phyloP scores from a whole-genome alignment of 352 stramenopile genomes.

The Plasmopara viticola region DNA sequence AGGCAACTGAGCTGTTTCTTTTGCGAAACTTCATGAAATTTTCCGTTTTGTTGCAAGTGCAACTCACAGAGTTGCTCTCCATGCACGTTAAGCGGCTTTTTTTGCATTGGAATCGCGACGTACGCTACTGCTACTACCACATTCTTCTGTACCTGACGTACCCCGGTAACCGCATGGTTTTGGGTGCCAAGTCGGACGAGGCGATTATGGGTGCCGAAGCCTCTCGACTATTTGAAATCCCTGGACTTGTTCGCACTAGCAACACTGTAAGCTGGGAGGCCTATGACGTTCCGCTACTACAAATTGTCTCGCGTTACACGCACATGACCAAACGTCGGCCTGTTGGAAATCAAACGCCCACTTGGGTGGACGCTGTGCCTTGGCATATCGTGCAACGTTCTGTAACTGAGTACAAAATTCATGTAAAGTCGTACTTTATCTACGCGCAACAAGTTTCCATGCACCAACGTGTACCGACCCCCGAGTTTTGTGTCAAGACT shows the following conservation, averaged over 20 bases:
- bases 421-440: conserved; percentile 65
- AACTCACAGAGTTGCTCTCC: conserved; percentile 43
- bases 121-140: conserved; percentile 80
- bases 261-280: conserved; percentile 43
- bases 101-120: conserved; percentile 79
- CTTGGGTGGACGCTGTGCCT: conserved; percentile 42
- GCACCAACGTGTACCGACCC: conserved; percentile 59
- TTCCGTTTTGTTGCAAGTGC: conserved; percentile 48
- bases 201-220: conserved; percentile 58
- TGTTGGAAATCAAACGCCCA: conserved; percentile 8
- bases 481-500: conserved; percentile 44
- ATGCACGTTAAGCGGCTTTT: conserved; percentile 57
- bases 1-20: conserved; percentile 58
- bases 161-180: conserved; percentile 64
- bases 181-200: conserved; percentile 67
- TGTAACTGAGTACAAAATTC: conserved; percentile 57
- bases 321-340: conserved; percentile 33
- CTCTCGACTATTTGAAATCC: conserved; percentile 63
- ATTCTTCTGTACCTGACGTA: conserved; percentile 77
- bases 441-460: conserved; percentile 51
- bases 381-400: conserved; percentile 40
- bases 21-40: conserved; percentile 51
- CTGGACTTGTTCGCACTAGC: conserved; percentile 40
- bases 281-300: conserved; percentile 53
- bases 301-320: conserved; percentile 45